Base-by-base conservation (phyloP, 169 alveolate genomes). In the Theileria sp. region DNA sequence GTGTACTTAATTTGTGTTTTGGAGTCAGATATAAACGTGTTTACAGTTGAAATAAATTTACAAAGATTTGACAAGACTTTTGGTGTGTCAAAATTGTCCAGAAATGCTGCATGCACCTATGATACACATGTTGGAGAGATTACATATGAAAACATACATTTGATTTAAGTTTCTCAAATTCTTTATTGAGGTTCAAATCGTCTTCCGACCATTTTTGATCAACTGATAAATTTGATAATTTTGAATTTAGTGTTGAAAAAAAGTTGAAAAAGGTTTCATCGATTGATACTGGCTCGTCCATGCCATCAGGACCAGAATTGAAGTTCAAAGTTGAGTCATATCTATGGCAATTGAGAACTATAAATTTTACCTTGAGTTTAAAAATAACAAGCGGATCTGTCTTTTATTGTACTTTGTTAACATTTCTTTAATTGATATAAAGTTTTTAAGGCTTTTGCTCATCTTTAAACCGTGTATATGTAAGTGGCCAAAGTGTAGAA, bases 401-500 rank as follows among this genome's bases (percentile, higher is more conserved):
- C 98, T 92, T 17, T 94, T 91, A 75, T 94, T 88, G 81, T 91
- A 94, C 61, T 66, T 79, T 38, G 68, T 81, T 28, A 92, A 86
- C 65, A 92, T 77, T 69, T 97, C 96, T 86, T 95, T 95, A 74
- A 98, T 97, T 2, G 99, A 94, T 38, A 95, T 95, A 85, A 98
- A 98, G 84, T 98, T 98, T 92, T 98, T 98, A 30, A 97, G 95
- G 32, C 98, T 92, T 77, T 97, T 97, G 30, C 98, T 91, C 99
- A 98, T 98, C 91, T 98, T 98, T 61, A 93, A 88, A n/a, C 98
- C 99, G 60, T 97, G 96, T 30, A 98, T 98, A 81, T 98, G 98
- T 71, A 98, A 91, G 92, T 97, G 99, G 0, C 99, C 99, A 17
- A 98, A 93, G 86, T 98, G 99, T 23, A 97, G 78, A 83, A 97